A percentile compares a stretch with the other conserved stretches of the same genome.
phyloP scores from a whole-genome alignment of 1,284 basidiomycete genomes.

The Cystobasidiaceae sp. region DNA sequence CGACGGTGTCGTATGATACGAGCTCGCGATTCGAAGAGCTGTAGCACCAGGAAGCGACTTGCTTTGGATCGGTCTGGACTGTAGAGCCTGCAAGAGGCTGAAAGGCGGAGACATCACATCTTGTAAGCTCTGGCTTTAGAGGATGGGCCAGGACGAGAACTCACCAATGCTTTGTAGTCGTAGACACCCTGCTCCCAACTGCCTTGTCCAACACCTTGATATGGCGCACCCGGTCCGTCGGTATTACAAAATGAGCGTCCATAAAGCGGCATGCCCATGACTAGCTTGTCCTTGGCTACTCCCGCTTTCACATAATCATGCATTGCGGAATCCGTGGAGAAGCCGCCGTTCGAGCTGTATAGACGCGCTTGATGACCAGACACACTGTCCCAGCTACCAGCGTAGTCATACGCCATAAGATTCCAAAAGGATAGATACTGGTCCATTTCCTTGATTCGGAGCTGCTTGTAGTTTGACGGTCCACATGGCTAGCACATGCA shows the following conservation, averaged over 20 bases:
- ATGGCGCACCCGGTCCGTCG: constrained; percentile 65
- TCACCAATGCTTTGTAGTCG: constrained; percentile 64
- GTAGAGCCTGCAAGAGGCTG: constrained; percentile 59
- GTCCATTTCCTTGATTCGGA: constrained; percentile 69
- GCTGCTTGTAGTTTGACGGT: constrained; percentile 59
- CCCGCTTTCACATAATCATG: constrained; percentile 62
- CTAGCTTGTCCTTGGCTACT: constrained; percentile 66
- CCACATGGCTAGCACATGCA: constrained; percentile 59
- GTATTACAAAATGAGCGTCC: constrained; percentile 79
- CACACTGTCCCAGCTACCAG: constrained; percentile 46
- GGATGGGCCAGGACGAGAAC: background rate
- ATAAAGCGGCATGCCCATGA: constrained; percentile 77
- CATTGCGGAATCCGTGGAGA: constrained; percentile 68
- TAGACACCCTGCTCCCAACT: constrained; percentile 55
- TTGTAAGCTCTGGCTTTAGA: too few species aligned
- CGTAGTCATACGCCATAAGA: constrained; percentile 63
- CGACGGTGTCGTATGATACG: constrained; percentile 75
- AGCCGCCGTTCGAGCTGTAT: constrained; percentile 49
- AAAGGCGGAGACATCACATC: background rate
- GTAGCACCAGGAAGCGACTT: constrained; percentile 74
- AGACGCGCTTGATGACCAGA: constrained; percentile 77
- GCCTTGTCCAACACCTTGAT: constrained; percentile 69
- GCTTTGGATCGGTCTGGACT: constrained; percentile 63
- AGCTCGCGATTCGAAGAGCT: constrained; percentile 55
- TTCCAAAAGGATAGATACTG: constrained; percentile 74